A percentile compares a stretch with the other conserved stretches of the same genome.
Evolutionary conservation across 164 flowering plant species (phyloP).

Genomic region (Nelumbo lutea): DNA sequence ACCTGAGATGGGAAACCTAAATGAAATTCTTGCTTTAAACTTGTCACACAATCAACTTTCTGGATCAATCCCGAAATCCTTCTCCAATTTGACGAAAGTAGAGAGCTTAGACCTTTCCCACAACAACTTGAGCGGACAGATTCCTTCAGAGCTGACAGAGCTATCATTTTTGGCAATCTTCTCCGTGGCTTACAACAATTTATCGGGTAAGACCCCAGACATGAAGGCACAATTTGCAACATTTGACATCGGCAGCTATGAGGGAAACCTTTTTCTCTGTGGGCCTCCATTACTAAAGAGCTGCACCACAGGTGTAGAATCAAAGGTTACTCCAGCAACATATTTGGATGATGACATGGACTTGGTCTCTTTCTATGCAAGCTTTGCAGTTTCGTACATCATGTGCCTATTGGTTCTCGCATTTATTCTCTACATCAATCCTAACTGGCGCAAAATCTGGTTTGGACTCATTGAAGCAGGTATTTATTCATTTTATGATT

Average conservation of each 20-base stretch:
- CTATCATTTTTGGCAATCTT: conserved; percentile 9
- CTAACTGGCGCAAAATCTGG: conserved; percentile 4
- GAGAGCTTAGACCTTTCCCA: conserved; percentile 29
- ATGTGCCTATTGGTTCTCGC: not conserved
- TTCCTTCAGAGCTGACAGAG: conserved; percentile 16
- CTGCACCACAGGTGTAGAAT: not conserved
- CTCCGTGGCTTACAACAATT: conserved; percentile 20
- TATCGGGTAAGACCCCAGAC: conserved; percentile 11
- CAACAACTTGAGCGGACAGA: conserved; percentile 22
- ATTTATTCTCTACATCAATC: not conserved
- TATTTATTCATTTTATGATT: not conserved
- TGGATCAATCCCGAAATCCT: conserved; percentile 16
- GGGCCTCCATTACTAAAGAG: conserved; percentile 9
- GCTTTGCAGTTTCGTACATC: conserved; percentile 1
- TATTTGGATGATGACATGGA: not conserved
- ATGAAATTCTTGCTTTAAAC: conserved; percentile 8
- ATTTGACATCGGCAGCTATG: conserved; percentile 13
- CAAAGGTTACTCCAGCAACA: not conserved
- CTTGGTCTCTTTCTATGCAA: not conserved
- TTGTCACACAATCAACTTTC: conserved; percentile 15
- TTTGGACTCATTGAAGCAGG: not conserved
- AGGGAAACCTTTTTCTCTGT: conserved; percentile 17
- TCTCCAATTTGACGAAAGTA: conserved; percentile 10
- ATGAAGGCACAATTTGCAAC: conserved; percentile 15
- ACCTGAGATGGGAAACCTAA: conserved; percentile 16